Percentiles rank a stretch among this genome's conserved stretches.
These are phyloP conservation scores for Diaporthe aspalathi DNA, from an alignment of 2,329 filamentous ascomycete genomes.

Conservation along the genomic window DNA sequence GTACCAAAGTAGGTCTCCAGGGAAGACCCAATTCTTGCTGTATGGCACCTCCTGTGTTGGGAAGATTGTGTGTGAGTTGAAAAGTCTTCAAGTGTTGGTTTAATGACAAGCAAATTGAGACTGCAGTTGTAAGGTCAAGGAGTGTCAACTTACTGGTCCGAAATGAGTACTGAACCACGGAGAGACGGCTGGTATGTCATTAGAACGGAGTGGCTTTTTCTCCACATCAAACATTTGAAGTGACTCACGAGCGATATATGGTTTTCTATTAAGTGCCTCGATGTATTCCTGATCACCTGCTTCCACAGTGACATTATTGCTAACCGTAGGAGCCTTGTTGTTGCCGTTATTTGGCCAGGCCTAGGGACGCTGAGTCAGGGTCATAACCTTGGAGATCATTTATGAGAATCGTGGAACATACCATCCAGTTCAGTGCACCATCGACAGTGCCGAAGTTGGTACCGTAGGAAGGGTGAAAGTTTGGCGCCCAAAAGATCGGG, in stretches of 20 bases:
- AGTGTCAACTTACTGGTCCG: not conserved
- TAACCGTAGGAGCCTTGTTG: constrained; percentile 61
- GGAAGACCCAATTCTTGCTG: constrained; percentile 68
- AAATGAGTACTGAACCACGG: constrained; percentile 53
- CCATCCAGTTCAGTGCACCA: constrained; percentile 53
- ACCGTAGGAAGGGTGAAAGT: constrained; percentile 57
- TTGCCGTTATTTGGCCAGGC: constrained; percentile 58
- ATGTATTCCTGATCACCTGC: constrained; percentile 51
- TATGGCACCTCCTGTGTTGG: constrained; percentile 58
- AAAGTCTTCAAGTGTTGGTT: not conserved
- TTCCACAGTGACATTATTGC: constrained; percentile 53
- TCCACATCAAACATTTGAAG: rapidly evolving
- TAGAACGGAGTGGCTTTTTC: constrained; percentile 41
- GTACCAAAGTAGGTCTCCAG: constrained; percentile 68
- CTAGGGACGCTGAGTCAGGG: not conserved
- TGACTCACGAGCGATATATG: constrained; percentile 41
- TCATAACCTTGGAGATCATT: no score
- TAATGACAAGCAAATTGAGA: no score
- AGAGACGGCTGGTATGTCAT: constrained; percentile 40
- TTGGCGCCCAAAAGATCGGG: constrained; percentile 61
- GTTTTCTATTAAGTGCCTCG: constrained; percentile 47
- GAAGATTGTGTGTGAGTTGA: constrained; percentile 48
- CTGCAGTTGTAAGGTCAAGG: rapidly evolving
- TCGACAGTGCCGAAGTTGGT: constrained; percentile 54
- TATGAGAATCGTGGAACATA: not conserved